Base-by-base conservation (phyloP, 1,284 basidiomycete species). In the Ceratobasidium papillatum region DNA sequence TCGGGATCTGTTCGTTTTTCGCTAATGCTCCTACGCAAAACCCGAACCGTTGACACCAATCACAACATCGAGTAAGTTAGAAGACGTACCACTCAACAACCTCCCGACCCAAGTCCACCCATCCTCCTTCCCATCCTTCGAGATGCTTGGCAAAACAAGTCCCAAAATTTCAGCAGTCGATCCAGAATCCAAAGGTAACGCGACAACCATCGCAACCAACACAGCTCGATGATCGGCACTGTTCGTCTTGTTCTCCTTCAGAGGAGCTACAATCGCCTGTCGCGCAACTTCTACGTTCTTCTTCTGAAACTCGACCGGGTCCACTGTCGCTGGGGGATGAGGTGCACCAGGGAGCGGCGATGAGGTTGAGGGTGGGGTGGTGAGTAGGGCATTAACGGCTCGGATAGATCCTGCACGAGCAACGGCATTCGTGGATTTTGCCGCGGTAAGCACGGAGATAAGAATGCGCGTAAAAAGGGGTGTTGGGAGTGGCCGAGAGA, bases 161-260 rank as follows among this genome's bases (percentile, higher is more conserved):
- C 94, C 83, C 0, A 89, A 79, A 0, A 84, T 78, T 0, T 82
- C 81, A 5, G 89, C 85, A 0, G 84, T 22, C 0, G 88, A 81
- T 2, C 92, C 62, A 1, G 81, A 80, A 43, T 85, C 82, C 5
- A 80, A 81, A 0, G 84, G 77, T 1, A 89, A 84, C 0, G 91
- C 90, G 0, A 82, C 80, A 73, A 96, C 94, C 89, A 98, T 94
- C 8, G 87, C 87, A 82, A 94, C 95, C 11, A 98, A 84, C 0
- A 91, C 85, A 5, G 90, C 82, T n/a, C 95, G 90, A 80, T 98
- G 94, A 76, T 96, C 95, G 2, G 93, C 87, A 1, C 94, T 94
- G 0, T 90, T 84, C 0, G 94, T 94, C 84, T 97, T 98, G 38
- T 94, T 92, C 0, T 89, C 82, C 79, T 92, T 91, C 3, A 94